phyloP scores from a whole-genome alignment of 2,329 filamentous ascomycete genomes.

The Thielaviopsis musarum region DNA sequence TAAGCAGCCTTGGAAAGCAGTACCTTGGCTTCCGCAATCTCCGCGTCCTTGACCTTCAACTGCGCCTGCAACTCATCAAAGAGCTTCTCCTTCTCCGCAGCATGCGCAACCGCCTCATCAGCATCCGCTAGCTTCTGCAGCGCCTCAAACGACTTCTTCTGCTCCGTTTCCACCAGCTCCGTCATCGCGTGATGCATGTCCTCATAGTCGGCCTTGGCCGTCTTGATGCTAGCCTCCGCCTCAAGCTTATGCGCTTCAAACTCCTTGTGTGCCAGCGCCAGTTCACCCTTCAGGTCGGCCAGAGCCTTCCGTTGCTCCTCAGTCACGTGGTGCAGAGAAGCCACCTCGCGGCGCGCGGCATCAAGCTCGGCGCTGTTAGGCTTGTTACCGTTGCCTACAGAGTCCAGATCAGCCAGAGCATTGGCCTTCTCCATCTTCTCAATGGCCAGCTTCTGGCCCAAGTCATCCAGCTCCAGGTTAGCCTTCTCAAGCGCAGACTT shows the following conservation, averaged over 20 bases:
- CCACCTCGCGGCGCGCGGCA: slow-evolving; percentile 32
- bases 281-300: slow-evolving; percentile 22
- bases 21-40: slow-evolving; percentile 45
- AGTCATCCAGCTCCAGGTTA: slow-evolving; percentile 26
- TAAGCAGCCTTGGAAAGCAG: slow-evolving; percentile 13
- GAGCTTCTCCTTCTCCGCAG: slow-evolving; percentile 31
- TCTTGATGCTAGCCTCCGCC: slow-evolving; percentile 35
- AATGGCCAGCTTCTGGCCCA: slow-evolving; percentile 37
- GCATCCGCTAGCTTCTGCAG: slow-evolving; percentile 23
- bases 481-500: slow-evolving; percentile 9
- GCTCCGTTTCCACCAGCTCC: slow-evolving; percentile 40
- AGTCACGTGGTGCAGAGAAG: slow-evolving; percentile 29
- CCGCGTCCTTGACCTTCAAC: slow-evolving; percentile 46
- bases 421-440: slow-evolving; percentile 45
- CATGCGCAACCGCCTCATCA: slow-evolving; percentile 9
- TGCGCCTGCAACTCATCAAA: slow-evolving; percentile 34
- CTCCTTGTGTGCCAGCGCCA: slow-evolving; percentile 33
- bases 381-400: slow-evolving; percentile 33
- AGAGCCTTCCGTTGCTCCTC: slow-evolving; percentile 24
- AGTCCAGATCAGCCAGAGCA: slow-evolving; percentile 43
- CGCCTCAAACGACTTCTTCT: slow-evolving; percentile 33
- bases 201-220: slow-evolving; percentile 40
- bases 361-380: slow-evolving; percentile 39
- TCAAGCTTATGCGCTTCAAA: slow-evolving; percentile 35
- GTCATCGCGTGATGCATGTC: slow-evolving; percentile 48